Evolutionary conservation across 768 basidiomycete genomes (phyloP).

Genomic region (Leccinum obscurum): DNA sequence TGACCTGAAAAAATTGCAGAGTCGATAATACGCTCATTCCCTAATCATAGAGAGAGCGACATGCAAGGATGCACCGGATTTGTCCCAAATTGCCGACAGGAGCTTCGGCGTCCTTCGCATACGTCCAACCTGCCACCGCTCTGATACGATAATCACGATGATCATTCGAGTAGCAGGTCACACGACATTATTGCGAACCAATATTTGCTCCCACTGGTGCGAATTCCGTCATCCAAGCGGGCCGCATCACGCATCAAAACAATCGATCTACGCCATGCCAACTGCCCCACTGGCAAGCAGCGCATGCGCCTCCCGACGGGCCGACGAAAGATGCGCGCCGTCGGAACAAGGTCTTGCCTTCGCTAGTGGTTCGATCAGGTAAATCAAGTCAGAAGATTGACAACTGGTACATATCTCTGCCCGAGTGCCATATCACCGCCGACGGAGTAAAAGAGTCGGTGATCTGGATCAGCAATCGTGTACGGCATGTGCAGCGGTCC

Average conservation of each 20-base stretch:
- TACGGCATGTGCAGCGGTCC: background rate
- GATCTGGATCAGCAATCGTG: background rate
- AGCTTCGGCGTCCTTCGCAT: background rate
- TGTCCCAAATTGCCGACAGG: background rate
- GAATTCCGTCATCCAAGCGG: background rate
- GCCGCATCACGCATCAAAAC: background rate
- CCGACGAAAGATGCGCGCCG: background rate
- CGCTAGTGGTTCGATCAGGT: background rate
- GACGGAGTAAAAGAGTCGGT: background rate
- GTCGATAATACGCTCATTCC: background rate
- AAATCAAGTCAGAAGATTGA: background rate
- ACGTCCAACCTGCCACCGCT: background rate
- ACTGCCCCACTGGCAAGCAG: background rate
- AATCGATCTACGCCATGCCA: background rate
- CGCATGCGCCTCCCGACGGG: background rate
- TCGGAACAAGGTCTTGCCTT: background rate
- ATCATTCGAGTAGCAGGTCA: background rate
- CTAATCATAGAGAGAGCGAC: background rate
- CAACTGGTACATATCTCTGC: background rate
- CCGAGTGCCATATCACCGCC: background rate
- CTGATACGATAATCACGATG: background rate
- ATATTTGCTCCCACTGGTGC: background rate
- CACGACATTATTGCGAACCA: background rate
- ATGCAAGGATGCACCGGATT: background rate
- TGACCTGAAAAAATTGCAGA: background rate